phyloP scores from a whole-genome alignment of 768 basidiomycete species.

The Agaricus subrufescens region DNA sequence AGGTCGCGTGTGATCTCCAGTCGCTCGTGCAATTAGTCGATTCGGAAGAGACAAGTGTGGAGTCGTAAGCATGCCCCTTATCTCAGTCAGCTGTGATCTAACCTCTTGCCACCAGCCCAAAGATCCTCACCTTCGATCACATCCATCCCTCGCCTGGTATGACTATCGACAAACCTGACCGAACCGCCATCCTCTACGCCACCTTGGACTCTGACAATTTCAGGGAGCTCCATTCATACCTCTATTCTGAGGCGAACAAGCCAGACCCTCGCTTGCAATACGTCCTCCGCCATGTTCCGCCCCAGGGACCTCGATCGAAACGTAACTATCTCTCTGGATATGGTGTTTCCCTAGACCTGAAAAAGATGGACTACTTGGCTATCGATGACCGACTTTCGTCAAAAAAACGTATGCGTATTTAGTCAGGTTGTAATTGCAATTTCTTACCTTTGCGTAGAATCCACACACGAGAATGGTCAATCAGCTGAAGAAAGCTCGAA shows the following conservation, averaged over 20 bases:
- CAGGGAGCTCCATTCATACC: conserved; percentile 60
- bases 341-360: conserved; percentile 88
- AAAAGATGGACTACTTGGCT: conserved; percentile 96
- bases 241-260: conserved; percentile 45
- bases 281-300: conserved; percentile 66
- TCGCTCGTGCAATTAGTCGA: conserved; percentile 50
- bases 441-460: conserved; percentile 3
- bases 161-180: conserved; percentile 42
- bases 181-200: conserved; percentile 77
- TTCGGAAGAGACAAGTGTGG: conserved; percentile 17
- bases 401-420: conserved; percentile 13
- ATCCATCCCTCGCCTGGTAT: conserved; percentile 47
- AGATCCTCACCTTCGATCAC: conserved; percentile 75
- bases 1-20: conserved; percentile 64
- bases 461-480: conserved; percentile 10
- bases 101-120: conserved; percentile 34
- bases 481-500: conserved; percentile 23
- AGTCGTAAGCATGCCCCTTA: conserved; percentile 21
- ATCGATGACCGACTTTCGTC: conserved; percentile 73
- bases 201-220: conserved; percentile 63
- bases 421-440: neutral
- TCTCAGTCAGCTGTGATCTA: conserved; percentile 9
- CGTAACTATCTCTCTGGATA: conserved; percentile 73
- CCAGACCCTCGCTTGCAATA: conserved; percentile 57
- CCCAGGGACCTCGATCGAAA: conserved; percentile 19